These are phyloP conservation scores for Botrytis medusae DNA, from an alignment of 2,329 filamentous ascomycete genomes.

Conservation along the genomic window DNA sequence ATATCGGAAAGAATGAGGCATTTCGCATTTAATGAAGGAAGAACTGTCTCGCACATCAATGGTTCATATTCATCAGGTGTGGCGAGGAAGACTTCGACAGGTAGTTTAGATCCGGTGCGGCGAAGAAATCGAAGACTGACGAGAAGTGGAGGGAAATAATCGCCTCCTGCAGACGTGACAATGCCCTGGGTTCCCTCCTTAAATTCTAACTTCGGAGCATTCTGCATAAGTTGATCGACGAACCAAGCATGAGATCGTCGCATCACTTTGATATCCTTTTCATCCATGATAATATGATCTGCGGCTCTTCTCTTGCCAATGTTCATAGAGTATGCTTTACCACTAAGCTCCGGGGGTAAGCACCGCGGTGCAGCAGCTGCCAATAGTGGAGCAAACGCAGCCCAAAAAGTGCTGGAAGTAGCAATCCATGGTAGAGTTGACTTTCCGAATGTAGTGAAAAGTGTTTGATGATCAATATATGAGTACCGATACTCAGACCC, in stretches of 20 bases:
- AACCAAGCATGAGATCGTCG: slow-evolving; percentile 22
- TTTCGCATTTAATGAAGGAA: slow-evolving; percentile 43
- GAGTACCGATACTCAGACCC: slow-evolving; percentile 6
- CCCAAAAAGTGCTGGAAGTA: slow-evolving; percentile 26
- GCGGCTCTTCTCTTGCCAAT: not conserved
- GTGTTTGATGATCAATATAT: not conserved
- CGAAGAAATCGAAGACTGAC: slow-evolving; percentile 45
- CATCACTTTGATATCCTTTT: slow-evolving; percentile 24
- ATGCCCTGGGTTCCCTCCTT: slow-evolving; percentile 39
- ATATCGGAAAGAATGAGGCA: slow-evolving; percentile 40
- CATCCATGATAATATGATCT: slow-evolving; percentile 13
- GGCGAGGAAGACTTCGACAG: slow-evolving; percentile 45
- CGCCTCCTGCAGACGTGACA: slow-evolving; percentile 44
- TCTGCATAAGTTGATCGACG: slow-evolving; percentile 4
- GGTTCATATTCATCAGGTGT: slow-evolving; percentile 42
- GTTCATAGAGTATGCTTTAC: slow-evolving; percentile 17
- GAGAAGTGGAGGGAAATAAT: slow-evolving; percentile 42
- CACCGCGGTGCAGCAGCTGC: slow-evolving; percentile 28
- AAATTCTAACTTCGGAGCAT: slow-evolving; percentile 1
- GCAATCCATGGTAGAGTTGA: not conserved
- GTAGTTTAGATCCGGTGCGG: slow-evolving; percentile 40
- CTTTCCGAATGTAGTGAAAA: not conserved
- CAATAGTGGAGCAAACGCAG: slow-evolving; percentile 27
- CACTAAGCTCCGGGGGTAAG: slow-evolving; percentile 18
- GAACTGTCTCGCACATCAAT: slow-evolving; percentile 42